A percentile compares a stretch with the other conserved stretches of the same genome.
phyloP scores from a whole-genome alignment of 129 eudicot genomes.

The Tanacetum coccineum region DNA sequence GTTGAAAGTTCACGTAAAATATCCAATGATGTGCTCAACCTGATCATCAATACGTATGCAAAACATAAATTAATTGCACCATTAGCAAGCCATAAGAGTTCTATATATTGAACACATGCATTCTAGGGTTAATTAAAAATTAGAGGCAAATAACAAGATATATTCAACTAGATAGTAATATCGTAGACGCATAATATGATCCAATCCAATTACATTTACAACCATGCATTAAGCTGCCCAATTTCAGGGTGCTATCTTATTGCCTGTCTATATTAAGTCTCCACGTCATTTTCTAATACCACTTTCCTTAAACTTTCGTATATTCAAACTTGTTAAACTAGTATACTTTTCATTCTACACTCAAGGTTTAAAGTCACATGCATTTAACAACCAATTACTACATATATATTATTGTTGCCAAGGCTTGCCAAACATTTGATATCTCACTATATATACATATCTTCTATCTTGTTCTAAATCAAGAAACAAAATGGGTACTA shows the following conservation, averaged over 20 bases:
- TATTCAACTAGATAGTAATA: not conserved
- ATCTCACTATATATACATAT: not conserved
- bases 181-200: conserved; percentile 31
- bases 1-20: too few relatives aligned
- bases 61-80: too few relatives aligned
- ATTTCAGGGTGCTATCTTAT: conserved; percentile 14
- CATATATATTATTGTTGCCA: conserved; percentile 3
- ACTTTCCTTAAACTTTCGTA: not conserved
- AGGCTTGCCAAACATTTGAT: conserved; percentile 46
- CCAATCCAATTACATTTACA: conserved; percentile 4
- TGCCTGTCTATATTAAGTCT: conserved; percentile 15
- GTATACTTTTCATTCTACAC: conserved; percentile 26
- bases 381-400: conserved; percentile 3
- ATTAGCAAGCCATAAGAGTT: too few relatives aligned
- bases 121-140: too few relatives aligned
- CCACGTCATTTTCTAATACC: conserved; percentile 14
- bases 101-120: too few relatives aligned
- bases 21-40: too few relatives aligned
- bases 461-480: conserved; percentile 1
- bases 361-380: conserved; percentile 16
- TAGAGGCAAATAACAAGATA: too few relatives aligned
- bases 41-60: too few relatives aligned
- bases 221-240: conserved; percentile 31
- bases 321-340: conserved; percentile 7
- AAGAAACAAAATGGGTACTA: conserved; percentile 37